Evolutionary conservation across 2,329 filamentous ascomycete genomes (phyloP), one percentile per base, ranked within the genome.

Genomic region (Penicillium expansum): DNA sequence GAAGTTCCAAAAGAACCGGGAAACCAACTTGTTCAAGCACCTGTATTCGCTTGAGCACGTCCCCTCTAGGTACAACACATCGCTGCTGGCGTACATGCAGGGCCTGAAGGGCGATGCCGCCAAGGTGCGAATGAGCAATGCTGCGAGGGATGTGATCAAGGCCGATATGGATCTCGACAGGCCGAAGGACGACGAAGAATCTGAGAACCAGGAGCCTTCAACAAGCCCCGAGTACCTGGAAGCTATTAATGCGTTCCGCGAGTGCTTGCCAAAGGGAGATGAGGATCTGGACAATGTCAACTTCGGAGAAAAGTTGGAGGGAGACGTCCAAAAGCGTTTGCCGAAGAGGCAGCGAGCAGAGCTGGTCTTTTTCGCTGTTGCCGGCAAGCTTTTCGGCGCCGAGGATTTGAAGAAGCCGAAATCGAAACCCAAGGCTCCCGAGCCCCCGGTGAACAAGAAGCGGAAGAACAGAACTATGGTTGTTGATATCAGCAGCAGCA

Each of bases 1-100:
- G 93, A 97, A 96, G 74, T 97, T 97, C 80, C 96, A 95, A 79
- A 97, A 97, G 78, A 92, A 91, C 66, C 86, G 91, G 70, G 92
- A 97, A 74, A 90, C 87, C 52, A 85, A 90, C 65, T 80, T 97
- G 13, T 84, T 97, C 70, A 93, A 94, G 73, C 86, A 95, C 77
- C 77, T 89, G 44, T 90, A 95, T 71, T 86, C 90, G 64, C 77
- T 86, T 62, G 83, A 86, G 65, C 83, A 84, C 42, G 83, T 97
- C 42, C 90, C 92, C 0, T 77, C 86, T 16, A 77, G 82, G 57
- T 84, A 93, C 74, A 86, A 90, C 57, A 76, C 83, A 45, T 80
- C 86, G 22, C 85, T 97, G 41, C 84, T 88, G 69, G 81, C 85
- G 50, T 97, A 97, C 76, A 84, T 97, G 62, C 80, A 83, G 56